Evolutionary conservation across 441 rosid genomes (phyloP), one percentile per base, ranked within the genome.

Genomic region (Pelargonium cotyledonis): DNA sequence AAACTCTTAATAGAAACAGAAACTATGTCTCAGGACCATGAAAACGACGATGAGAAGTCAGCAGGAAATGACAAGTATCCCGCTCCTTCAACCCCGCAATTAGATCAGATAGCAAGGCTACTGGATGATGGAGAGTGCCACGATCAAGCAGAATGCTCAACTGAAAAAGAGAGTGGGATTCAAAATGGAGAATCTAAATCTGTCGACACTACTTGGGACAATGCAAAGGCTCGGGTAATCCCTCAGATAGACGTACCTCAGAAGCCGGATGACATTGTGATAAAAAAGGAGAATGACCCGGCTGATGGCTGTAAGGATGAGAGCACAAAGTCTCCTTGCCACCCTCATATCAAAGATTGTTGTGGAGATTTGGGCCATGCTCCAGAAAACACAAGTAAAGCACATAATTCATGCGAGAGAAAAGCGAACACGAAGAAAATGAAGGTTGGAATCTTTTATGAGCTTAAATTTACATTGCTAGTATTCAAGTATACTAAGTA

Each of bases 21-120:
- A 63, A 63, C 76, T 78, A 71, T 66, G 69, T 76, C 80, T 16
- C 3, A 23, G 7, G 75, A 29, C 51, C 73, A 73, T 72, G 85
- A 81, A 72, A 79, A 66, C 65, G 85, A 79, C 11, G 62, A 2
- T 57, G 83, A 78, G 61, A 82, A 67, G 35, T 80, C 84, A 15
- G 71, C 74, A 9, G 72, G 67, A 7, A 82, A 76, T 71, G 89
- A 88, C 65, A 79, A 76, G 83, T 85, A 83, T 68, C 92, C 96
- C 3, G 95, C 94, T 58, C 95, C 99, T 74, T 85, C 95, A 26
- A 92, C 98, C 12, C 98, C 97, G 0, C 99, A 95, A 21, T 60
- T 90, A 58, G 80, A 82, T 44, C 95, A 80, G 63, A 89, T 76
- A 69, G 81, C 63, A 12, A 71, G 91, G 67, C 79, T 85, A 69